A percentile compares a stretch with the other conserved stretches of the same genome.
These are phyloP conservation scores for Hypoxylon perforatum DNA, from an alignment of 495 filamentous ascomycete genomes.

Conservation along the genomic window DNA sequence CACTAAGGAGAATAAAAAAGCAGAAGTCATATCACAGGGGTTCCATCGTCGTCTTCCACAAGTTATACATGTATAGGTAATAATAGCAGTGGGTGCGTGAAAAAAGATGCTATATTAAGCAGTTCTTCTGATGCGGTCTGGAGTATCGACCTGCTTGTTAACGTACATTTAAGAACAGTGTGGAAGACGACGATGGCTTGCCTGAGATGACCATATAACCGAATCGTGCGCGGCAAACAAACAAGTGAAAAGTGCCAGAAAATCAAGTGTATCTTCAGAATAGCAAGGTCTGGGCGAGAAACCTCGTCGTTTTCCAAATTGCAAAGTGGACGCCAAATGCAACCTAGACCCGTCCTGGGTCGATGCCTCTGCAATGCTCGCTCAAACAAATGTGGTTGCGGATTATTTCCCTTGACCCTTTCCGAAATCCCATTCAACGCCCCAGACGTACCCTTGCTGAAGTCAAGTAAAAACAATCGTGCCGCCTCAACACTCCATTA, in stretches of 20 bases:
- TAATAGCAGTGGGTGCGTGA: constrained; percentile 51
- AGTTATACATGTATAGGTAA: constrained; percentile 44
- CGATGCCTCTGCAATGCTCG: constrained; percentile 52
- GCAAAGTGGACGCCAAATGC: constrained; percentile 51
- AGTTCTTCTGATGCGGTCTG: constrained; percentile 55
- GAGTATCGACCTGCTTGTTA: constrained; percentile 66
- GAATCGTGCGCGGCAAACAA: constrained; percentile 46
- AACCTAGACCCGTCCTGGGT: constrained; percentile 53
- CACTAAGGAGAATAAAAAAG: constrained; percentile 43
- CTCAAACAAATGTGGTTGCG: constrained; percentile 49
- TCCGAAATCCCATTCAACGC: constrained; percentile 48
- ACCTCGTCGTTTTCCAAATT: constrained; percentile 54
- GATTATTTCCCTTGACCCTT: constrained; percentile 49
- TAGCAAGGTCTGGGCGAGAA: constrained; percentile 49
- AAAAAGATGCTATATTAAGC: constrained; percentile 65
- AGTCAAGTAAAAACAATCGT: constrained; percentile 35
- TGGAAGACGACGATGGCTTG: constrained; percentile 75
- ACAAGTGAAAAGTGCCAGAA: constrained; percentile 46
- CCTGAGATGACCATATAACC: constrained; percentile 61
- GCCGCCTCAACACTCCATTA: constrained; percentile 35
- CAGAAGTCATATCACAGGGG: constrained; percentile 57
- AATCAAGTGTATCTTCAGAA: constrained; percentile 49
- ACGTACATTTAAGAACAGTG: constrained; percentile 79
- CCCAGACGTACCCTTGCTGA: constrained; percentile 48
- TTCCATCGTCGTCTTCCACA: constrained; percentile 67